These are phyloP conservation scores for Leishmania guyanensis DNA, from an alignment of 208 protist genomes.

Conservation along the genomic window DNA sequence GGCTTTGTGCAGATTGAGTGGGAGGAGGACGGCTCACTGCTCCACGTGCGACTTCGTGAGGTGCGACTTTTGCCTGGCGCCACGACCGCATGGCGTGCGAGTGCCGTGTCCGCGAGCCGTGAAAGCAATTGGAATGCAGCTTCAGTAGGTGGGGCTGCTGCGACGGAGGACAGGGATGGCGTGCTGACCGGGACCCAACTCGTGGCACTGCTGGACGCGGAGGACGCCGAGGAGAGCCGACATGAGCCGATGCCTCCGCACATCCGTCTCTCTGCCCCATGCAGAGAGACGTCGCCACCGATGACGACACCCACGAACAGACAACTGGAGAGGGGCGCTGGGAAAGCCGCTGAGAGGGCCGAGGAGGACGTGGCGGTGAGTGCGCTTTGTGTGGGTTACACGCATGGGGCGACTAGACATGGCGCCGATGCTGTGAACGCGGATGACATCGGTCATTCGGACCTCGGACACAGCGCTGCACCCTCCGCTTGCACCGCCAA, in stretches of 20 bases:
- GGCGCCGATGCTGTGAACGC: neutral
- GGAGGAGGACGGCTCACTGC: slow-evolving; percentile 53
- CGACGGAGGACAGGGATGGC: neutral
- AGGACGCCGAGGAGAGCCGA: slow-evolving; percentile 28
- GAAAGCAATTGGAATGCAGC: neutral
- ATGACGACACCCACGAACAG: neutral
- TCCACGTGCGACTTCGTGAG: slow-evolving; percentile 57
- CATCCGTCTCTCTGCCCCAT: neutral
- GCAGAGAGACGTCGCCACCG: neutral
- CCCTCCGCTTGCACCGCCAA: neutral
- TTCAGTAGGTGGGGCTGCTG: neutral
- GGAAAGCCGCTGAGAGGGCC: neutral
- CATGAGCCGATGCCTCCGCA: slow-evolving; percentile 7
- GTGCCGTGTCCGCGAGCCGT: neutral
- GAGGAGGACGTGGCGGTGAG: neutral
- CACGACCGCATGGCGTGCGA: neutral
- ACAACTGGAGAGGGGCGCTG: neutral
- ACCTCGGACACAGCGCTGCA: neutral
- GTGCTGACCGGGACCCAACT: slow-evolving; percentile 33
- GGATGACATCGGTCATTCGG: neutral
- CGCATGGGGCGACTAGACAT: neutral
- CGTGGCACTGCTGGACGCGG: slow-evolving; percentile 28
- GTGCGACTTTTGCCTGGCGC: slow-evolving; percentile 40
- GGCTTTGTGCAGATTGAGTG: slow-evolving; percentile 73
- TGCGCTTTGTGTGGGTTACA: neutral